A percentile compares a stretch with the other conserved stretches of the same genome.
phyloP scores from a whole-genome alignment of 768 basidiomycete species.

The Megacollybia marginata region DNA sequence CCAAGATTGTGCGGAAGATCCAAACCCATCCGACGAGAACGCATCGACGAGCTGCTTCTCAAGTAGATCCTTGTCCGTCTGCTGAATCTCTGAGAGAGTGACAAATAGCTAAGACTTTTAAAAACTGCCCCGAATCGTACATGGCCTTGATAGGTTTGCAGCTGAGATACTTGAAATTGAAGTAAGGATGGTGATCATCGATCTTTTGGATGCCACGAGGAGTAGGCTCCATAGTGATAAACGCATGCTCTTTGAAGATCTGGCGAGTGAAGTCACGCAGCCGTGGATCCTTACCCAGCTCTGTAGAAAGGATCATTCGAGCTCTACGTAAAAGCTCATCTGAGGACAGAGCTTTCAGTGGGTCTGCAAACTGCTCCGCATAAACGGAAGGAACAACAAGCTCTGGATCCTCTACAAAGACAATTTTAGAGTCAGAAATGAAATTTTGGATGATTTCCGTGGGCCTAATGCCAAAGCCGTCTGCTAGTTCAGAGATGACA shows the following conservation, averaged over 20 bases:
- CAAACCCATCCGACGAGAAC: slow-evolving; percentile 78
- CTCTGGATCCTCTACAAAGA: slow-evolving; percentile 78
- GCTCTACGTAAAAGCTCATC: slow-evolving; percentile 70
- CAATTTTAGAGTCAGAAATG: slow-evolving; percentile 45
- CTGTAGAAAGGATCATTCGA: slow-evolving; percentile 79
- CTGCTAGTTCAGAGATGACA: slow-evolving; percentile 67
- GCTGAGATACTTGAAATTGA: slow-evolving; percentile 87
- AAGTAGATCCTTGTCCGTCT: slow-evolving; percentile 56
- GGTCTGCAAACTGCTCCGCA: slow-evolving; percentile 81
- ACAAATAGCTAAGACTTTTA: slow-evolving; percentile 83
- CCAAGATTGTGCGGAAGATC: slow-evolving; percentile 84
- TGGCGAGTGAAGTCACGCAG: slow-evolving; percentile 73
- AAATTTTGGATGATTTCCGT: slow-evolving; percentile 86
- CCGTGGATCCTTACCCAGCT: slow-evolving; percentile 89
- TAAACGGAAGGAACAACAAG: slow-evolving; percentile 69
- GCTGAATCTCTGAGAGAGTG: slow-evolving; percentile 57
- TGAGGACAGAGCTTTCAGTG: slow-evolving; percentile 43
- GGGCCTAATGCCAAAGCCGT: slow-evolving; percentile 82
- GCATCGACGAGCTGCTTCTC: slow-evolving; percentile 73
- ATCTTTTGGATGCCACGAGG: slow-evolving; percentile 79
- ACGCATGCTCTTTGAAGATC: slow-evolving; percentile 66
- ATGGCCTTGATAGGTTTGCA: slow-evolving; percentile 71
- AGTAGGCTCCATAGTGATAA: slow-evolving; percentile 77
- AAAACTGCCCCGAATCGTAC: slow-evolving; percentile 69
- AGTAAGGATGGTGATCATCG: slow-evolving; percentile 65